Base-by-base conservation (phyloP, 1,284 basidiomycete genomes). In the Porogramme epimiltina region DNA sequence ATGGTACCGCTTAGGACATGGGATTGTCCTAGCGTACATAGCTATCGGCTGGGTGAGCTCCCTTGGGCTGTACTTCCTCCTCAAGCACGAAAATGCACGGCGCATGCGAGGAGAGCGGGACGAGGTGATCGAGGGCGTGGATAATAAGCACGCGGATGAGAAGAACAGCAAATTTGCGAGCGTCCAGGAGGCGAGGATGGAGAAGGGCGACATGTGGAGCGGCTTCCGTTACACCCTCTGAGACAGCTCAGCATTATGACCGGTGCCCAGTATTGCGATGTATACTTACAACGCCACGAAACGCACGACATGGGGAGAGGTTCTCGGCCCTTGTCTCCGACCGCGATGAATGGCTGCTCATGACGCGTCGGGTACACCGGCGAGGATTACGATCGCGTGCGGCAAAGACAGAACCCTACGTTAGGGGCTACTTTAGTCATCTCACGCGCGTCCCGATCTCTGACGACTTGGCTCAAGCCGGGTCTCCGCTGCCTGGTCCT, bases 11-110 rank as follows among this genome's bases (percentile, higher is more conserved):
- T 71, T 90, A 28, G 89, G 88, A 44, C 79, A 82, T 51, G 81
- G 77, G 13, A 74, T 91, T 25, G 82, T 90, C 33, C 72, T 88
- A 47, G 78, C 86, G 69, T 91, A 88, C 68, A 84, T 91, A 51
- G 79, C 68, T 25, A 72, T 89, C 41, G 88, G 87, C 6, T 70
- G 86, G 54, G 61, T 85, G 28, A 70, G 75, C 51, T 81, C 84
- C 19, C 52, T 73, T 9, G 47, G 64, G 10, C 77, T 79, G 67
- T 70, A 77, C 45, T 59, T 79, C 60, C 62, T 79, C 26, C 69
- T 90, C 41, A 76, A 72, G 36, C 67, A 70, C 22, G 87, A 90
- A 65, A 91, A 91, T 56, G 75, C 73, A 2, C 71, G 72, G 37
- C 76, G 86, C 9, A 83, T 84, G 4, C 72, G 79, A 15, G 88